Percentiles rank a stretch among this genome's conserved stretches.
Evolutionary conservation across 1,139 yeast species (phyloP).

Genomic region (Pichia inconspicua): DNA sequence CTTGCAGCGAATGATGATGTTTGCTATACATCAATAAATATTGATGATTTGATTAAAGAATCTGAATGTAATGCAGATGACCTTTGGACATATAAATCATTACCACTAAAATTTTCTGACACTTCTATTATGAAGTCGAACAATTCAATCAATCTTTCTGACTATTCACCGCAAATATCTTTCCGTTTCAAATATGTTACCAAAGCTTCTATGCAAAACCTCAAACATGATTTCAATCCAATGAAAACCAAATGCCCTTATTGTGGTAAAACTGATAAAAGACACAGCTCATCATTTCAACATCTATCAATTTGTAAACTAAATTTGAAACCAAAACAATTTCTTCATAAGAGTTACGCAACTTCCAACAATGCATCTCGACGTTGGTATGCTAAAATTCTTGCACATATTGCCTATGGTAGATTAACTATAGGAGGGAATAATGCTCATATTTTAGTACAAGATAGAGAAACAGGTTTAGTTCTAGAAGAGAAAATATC

Average conservation of each 20-base stretch:
- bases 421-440: conserved; percentile 81
- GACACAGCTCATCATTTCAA: conserved; percentile 53
- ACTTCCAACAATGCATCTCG: conserved; percentile 78
- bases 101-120: conserved; percentile 40
- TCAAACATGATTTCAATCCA: conserved; percentile 9
- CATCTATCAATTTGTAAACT: conserved; percentile 86
- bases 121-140: conserved; percentile 38
- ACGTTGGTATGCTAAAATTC: conserved; percentile 78
- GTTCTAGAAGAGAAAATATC: conserved; percentile 90
- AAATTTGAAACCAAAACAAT: conserved; percentile 27
- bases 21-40: conserved; percentile 47
- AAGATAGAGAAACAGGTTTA: conserved; percentile 81
- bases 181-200: conserved; percentile 57
- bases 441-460: conserved; percentile 89
- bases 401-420: conserved; percentile 83
- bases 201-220: conserved; percentile 2
- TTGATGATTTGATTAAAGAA: conserved; percentile 15
- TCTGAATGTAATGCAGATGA: conserved; percentile 4
- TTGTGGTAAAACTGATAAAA: conserved; percentile 12
- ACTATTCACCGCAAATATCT: conserved; percentile 47
- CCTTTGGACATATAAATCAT: conserved; percentile 13
- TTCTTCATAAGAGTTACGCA: conserved; percentile 64
- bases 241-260: conserved; percentile 12
- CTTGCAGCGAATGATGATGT: conserved; percentile 79
- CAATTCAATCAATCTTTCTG: conserved; percentile 19